Conservation (phyloP, 2,329 filamentous ascomycete species). For the Hyphodiscus sp. region DNA sequence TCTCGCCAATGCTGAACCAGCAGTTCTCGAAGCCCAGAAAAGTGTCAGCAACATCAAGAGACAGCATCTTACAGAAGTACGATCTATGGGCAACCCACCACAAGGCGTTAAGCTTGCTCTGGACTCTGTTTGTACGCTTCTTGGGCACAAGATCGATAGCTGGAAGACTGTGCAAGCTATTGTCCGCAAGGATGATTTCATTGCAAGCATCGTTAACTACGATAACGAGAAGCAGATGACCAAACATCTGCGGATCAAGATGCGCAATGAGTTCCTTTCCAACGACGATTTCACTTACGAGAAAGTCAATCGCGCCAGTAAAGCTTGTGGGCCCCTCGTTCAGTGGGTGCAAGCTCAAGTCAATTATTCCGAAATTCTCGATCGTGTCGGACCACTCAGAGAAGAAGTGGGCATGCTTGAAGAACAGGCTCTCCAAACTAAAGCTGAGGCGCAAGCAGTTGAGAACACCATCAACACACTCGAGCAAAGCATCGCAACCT, state of each 20-base stretch:
- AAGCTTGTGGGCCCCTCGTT: slow-evolving; percentile 92
- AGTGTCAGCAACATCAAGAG: slow-evolving; percentile 98
- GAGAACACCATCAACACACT: slow-evolving; percentile 79
- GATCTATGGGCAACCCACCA: slow-evolving; percentile 92
- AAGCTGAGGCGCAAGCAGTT: slow-evolving; percentile 86
- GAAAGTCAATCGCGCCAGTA: slow-evolving; percentile 90
- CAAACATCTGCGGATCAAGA: slow-evolving; percentile 69
- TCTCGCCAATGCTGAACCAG: slow-evolving; percentile 85
- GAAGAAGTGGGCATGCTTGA: slow-evolving; percentile 85
- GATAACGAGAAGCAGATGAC: slow-evolving; percentile 97
- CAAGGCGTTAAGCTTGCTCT: slow-evolving; percentile 84
- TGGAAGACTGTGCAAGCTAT: slow-evolving; percentile 91
- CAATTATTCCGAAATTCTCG: slow-evolving; percentile 94
- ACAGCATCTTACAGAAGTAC: slow-evolving; percentile 93
- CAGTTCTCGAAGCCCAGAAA: slow-evolving; percentile 85
- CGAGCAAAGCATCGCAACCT: slow-evolving; percentile 85
- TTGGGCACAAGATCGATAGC: slow-evolving; percentile 81
- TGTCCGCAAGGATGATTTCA: slow-evolving; percentile 90
- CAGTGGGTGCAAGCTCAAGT: slow-evolving; percentile 98
- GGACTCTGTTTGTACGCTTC: slow-evolving; percentile 91
- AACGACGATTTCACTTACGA: slow-evolving; percentile 96
- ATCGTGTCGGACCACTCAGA: slow-evolving; percentile 85
- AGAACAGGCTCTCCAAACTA: slow-evolving; percentile 83
- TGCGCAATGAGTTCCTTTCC: slow-evolving; percentile 86
- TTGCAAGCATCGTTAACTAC: slow-evolving; percentile 94